Percentiles rank a stretch among this genome's conserved stretches.
Evolutionary conservation across 495 filamentous ascomycete genomes (phyloP).

Genomic region (Gamarada debralockiae): DNA sequence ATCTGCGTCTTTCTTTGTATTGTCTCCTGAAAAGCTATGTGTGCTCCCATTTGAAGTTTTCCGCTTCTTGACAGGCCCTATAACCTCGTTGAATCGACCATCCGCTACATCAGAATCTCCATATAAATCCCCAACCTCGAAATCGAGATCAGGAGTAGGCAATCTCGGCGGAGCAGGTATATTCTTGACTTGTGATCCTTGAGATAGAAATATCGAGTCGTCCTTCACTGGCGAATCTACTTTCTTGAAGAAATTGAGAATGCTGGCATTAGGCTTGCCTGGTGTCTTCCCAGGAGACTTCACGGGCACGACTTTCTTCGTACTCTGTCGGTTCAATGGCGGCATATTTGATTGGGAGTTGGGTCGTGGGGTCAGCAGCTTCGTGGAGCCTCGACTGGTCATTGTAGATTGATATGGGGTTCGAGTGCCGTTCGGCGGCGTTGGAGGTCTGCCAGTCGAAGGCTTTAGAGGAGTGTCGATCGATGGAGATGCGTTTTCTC

Average conservation of each 20-base stretch:
- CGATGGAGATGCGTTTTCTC: constrained; percentile 27
- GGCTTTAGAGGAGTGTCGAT: constrained; percentile 23
- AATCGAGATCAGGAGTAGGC: constrained; percentile 6
- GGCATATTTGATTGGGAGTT: constrained; percentile 22
- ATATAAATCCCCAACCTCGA: constrained; percentile 34
- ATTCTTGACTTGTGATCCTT: constrained; percentile 33
- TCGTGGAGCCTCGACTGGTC: constrained; percentile 24
- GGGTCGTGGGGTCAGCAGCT: constrained; percentile 23
- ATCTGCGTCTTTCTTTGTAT: not conserved
- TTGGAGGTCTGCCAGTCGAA: constrained; percentile 39
- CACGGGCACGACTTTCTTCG: constrained; percentile 12
- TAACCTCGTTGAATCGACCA: constrained; percentile 49
- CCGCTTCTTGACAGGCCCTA: constrained; percentile 39
- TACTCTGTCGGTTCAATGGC: not conserved
- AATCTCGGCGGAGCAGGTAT: constrained; percentile 25
- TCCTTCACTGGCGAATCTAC: constrained; percentile 40
- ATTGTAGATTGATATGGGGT: constrained; percentile 13
- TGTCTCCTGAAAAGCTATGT: not conserved
- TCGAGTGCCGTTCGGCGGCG: constrained; percentile 29
- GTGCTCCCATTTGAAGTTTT: constrained; percentile 22
- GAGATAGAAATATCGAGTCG: constrained; percentile 28
- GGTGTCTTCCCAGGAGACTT: constrained; percentile 5
- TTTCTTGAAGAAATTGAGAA: constrained; percentile 81
- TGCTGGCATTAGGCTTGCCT: constrained; percentile 57
- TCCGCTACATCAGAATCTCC: constrained; percentile 34